These are phyloP conservation scores for Cicer yamashitae DNA, from an alignment of 306 rosid species.

Conservation along the genomic window DNA sequence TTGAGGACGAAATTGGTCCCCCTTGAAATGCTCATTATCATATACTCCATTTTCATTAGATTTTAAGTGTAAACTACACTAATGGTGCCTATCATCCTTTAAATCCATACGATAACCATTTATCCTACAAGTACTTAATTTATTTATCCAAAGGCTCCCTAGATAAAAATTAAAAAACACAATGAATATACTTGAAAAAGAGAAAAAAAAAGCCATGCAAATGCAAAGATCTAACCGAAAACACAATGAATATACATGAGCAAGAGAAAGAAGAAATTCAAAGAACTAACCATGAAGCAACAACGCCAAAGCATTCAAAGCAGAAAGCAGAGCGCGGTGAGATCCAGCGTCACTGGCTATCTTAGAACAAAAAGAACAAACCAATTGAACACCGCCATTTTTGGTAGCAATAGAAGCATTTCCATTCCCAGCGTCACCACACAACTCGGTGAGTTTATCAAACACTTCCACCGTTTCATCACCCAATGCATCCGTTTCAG, in stretches of 20 bases:
- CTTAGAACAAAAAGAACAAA: conserved; percentile 67
- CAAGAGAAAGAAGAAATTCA: background rate
- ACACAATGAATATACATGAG: background rate
- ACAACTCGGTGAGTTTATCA: conserved; percentile 54
- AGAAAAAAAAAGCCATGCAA: background rate
- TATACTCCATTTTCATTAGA: background rate
- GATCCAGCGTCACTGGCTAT: conserved; percentile 38
- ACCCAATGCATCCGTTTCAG: conserved; percentile 24
- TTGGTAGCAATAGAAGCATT: conserved; percentile 73
- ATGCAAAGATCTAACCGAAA: no score
- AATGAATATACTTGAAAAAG: background rate
- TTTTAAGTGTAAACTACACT: background rate
- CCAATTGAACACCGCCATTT: conserved; percentile 71
- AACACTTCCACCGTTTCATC: conserved; percentile 48
- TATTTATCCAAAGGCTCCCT: background rate
- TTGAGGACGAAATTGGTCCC: background rate
- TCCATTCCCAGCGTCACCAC: conserved; percentile 58
- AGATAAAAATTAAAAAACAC: background rate
- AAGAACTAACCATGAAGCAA: conserved; percentile 71
- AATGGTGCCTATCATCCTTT: background rate
- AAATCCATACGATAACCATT: background rate
- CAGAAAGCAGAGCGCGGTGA: conserved; percentile 48
- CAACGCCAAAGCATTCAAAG: conserved; percentile 57
- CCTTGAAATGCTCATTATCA: background rate
- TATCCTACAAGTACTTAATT: background rate